Conservation (phyloP, 2,329 filamentous ascomycete genomes). For the Aspergillus sp. region DNA sequence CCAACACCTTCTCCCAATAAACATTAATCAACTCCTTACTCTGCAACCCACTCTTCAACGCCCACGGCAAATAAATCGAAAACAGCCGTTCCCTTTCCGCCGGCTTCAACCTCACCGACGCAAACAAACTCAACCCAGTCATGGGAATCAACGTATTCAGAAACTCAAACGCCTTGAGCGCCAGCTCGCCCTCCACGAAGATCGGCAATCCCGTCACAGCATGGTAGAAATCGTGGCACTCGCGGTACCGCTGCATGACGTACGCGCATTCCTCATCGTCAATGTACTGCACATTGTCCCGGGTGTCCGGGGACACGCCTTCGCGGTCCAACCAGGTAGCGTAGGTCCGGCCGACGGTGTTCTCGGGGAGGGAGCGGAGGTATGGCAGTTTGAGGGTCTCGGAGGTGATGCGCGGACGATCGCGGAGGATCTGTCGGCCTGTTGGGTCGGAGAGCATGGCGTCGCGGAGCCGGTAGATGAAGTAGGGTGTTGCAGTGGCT, state of each 20-base stretch:
- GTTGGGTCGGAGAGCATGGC: slow-evolving; percentile 85
- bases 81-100: slow-evolving; percentile 68
- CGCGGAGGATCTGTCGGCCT: slow-evolving; percentile 86
- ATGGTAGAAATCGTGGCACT: slow-evolving; percentile 98
- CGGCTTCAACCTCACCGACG: slow-evolving; percentile 65
- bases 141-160: slow-evolving; percentile 92
- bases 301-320: slow-evolving; percentile 88
- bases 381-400: slow-evolving; percentile 65
- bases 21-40: slow-evolving; percentile 87
- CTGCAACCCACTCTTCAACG: slow-evolving; percentile 75
- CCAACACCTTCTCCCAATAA: slow-evolving; percentile 95
- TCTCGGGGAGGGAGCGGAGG: slow-evolving; percentile 71
- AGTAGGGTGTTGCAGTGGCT: slow-evolving; percentile 90
- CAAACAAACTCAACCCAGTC: slow-evolving; percentile 84
- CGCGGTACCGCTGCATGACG: slow-evolving; percentile 96
- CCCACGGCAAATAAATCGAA: slow-evolving; percentile 75
- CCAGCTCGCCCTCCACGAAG: slow-evolving; percentile 92
- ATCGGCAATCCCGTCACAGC: slow-evolving; percentile 88
- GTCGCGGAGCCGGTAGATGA: slow-evolving; percentile 86
- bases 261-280: slow-evolving; percentile 96
- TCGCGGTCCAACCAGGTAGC: slow-evolving; percentile 91
- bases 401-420: slow-evolving; percentile 85
- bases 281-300: slow-evolving; percentile 80
- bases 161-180: slow-evolving; percentile 98
- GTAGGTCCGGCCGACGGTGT: slow-evolving; percentile 79